These are phyloP conservation scores for Monosporascus sp. DNA, from an alignment of 2,329 filamentous ascomycete species.

Conservation along the genomic window DNA sequence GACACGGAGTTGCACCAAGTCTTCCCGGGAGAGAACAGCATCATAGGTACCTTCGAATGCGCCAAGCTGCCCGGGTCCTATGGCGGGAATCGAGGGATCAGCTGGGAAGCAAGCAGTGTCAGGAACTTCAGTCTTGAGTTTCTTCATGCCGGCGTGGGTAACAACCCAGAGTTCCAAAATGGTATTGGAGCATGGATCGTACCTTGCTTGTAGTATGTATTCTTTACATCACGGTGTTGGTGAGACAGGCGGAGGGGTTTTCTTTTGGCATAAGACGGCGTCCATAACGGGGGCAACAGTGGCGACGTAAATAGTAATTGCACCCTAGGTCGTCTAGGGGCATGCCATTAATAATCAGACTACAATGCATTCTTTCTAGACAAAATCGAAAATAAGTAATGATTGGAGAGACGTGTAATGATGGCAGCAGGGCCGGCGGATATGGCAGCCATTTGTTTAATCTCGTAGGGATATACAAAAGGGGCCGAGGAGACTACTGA, in stretches of 20 bases:
- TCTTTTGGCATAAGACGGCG: neutral
- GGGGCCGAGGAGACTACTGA: neutral
- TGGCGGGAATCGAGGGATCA: conserved; percentile 14
- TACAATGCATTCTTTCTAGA: neutral
- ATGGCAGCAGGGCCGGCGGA: neutral
- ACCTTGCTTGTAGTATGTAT: conserved; percentile 13
- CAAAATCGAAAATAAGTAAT: neutral
- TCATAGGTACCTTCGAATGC: conserved; percentile 25
- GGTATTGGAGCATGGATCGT: conserved; percentile 27
- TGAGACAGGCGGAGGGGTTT: neutral
- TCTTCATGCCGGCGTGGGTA: conserved; percentile 24
- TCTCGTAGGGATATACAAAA: neutral
- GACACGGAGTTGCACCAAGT: conserved; percentile 22
- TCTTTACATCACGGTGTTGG: neutral
- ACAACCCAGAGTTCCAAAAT: conserved; percentile 18
- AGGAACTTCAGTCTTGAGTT: conserved; percentile 24
- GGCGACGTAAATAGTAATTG: no score
- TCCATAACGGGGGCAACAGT: neutral
- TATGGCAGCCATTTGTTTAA: neutral
- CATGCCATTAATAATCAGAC: neutral
- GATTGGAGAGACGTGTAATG: neutral
- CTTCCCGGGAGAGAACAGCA: conserved; percentile 19
- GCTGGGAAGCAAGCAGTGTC: conserved; percentile 23
- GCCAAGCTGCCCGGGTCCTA: conserved; percentile 4
- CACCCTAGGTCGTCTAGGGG: neutral